Evolutionary conservation across 108 stramenopile genomes (phyloP), one percentile per base, ranked within the genome.

Genomic region (Cyclotella sp.): DNA sequence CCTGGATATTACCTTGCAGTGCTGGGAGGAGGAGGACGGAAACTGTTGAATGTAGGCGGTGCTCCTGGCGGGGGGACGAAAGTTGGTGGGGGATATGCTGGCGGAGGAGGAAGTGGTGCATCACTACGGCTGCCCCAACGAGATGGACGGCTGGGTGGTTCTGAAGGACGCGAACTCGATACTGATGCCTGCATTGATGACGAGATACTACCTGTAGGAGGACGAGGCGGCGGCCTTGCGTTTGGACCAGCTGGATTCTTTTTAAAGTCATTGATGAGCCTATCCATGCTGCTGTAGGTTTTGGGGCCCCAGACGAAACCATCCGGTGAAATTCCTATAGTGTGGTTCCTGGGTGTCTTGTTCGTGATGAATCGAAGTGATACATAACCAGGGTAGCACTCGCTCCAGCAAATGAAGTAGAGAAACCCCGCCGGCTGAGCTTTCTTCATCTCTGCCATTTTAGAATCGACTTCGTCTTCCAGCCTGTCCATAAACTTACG

Each of bases 371-470:
- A 95, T 59, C 91, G 77, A 19, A 95, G 77, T 6, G 89, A 91
- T 11, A 86, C 88, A 55, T 92, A 95, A 27, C 94, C 94, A 24
- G 94, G 92, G 46, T 90, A 89, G 83, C 87, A 86, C 59, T 95
- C 94, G 74, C 84, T 87, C 94, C 94, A 95, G 70, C 94, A 95
- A 63, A 93, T 65, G 52, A 86, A 80, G 79, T 95, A 95, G 66
- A 85, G 85, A 12, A 92, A 79, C 13, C 85, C 85, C 22, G 54
- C 53, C 10, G 91, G 89, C 27, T 83, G 85, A 28, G 68, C 79
- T 49, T 72, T 87, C 65, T 91, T 92, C 77, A 90, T 81, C 9
- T 44, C 82, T 44, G 64, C 40, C 22, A 95, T 85, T 70, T 90
- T 88, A 27, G 87, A 82, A 67, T 95, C 94, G 28, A 93, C 68